Evolutionary conservation across 371 early-diverging fungal genomes (phyloP), one percentile per base, ranked within the genome.

Genomic region (Synchytrium microbalum): DNA sequence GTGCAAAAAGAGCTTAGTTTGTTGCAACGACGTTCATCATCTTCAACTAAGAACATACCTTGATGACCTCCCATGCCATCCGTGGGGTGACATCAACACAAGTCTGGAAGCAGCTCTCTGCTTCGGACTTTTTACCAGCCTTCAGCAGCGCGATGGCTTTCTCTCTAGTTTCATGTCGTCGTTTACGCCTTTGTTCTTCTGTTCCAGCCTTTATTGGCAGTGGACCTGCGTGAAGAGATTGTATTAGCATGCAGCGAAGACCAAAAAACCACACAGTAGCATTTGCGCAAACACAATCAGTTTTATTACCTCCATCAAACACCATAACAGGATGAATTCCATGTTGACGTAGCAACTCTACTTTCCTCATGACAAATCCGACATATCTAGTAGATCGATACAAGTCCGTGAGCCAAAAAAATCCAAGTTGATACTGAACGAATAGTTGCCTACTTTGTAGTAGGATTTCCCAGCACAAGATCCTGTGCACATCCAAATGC

Each of bases 241-340:
- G 23, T 14, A 51, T 51, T 51, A 14, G 14, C 51, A 51, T 51
- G 14, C n/a, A n/a, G n/a, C n/a, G n/a, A n/a, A n/a, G n/a, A 38
- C 5, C 46, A 38, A 10, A 38, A 19, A 38, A 38, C 19, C 10
- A 19, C 5, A 8, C 56, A 56, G 29, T 13, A 10, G 13, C 56
- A 13, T 13, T 26, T 24, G 56, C 56, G 5, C 24, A 62, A 19
- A 54, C 2, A 51, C 27, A 28, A 27, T 16, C 14, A 1, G 28
- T 16, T 32, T n/a, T 3, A 51, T 30, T 33, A 72, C 74, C 92
- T 29, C 99, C 99, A 73, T 99, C 99, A 79, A 99, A 98, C 2
- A 99, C 99, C 56, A 99, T 72, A 30, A 90, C 68, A 0, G 98
- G 98, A 24, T 66, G 81, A 23, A 99, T 84, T n/a, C 79, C 79